Percentiles rank a stretch among this genome's conserved stretches.
These are phyloP conservation scores for Sporothrix brunneoviolacea DNA, from an alignment of 2,329 filamentous ascomycete species.

Conservation along the genomic window DNA sequence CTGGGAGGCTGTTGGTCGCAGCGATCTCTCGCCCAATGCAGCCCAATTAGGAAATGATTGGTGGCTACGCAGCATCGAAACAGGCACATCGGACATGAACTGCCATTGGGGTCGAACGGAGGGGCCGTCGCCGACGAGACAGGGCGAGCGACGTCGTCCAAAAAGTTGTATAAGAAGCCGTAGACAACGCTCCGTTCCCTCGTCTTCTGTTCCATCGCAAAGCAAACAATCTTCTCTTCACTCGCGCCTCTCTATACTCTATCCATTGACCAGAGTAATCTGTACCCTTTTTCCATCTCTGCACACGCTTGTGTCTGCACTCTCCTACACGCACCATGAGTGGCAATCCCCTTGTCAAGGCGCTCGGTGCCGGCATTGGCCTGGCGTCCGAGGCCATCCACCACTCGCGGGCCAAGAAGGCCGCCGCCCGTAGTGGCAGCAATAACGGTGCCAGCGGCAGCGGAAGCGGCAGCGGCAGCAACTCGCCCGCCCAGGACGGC, in stretches of 20 bases:
- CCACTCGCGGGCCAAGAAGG: constrained; percentile 16
- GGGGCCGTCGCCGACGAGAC: too few relatives aligned
- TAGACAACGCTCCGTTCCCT: not conserved
- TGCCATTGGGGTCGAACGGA: too few relatives aligned
- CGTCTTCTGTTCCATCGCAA: not conserved
- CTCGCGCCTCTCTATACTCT: too few relatives aligned
- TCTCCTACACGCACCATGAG: not conserved
- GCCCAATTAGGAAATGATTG: not conserved
- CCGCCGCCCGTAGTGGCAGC: too few relatives aligned
- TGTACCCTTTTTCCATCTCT: too few relatives aligned
- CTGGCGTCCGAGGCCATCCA: constrained; percentile 21
- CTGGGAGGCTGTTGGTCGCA: too few relatives aligned
- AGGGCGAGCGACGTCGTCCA: too few relatives aligned
- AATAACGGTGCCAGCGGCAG: not conserved
- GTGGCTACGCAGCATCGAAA: too few relatives aligned
- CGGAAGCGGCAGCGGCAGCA: not conserved
- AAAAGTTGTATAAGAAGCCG: constrained; percentile 6
- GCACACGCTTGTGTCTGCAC: not conserved
- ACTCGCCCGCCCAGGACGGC: not conserved
- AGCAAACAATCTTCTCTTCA: too few relatives aligned
- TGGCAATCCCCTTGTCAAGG: constrained; percentile 5
- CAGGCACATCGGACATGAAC: too few relatives aligned
- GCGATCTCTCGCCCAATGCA: not conserved
- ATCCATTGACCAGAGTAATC: too few relatives aligned
- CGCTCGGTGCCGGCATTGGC: constrained; percentile 16